Evolutionary conservation across 2,329 filamentous ascomycete species (phyloP).

Genomic region (Ophiostoma ips): DNA sequence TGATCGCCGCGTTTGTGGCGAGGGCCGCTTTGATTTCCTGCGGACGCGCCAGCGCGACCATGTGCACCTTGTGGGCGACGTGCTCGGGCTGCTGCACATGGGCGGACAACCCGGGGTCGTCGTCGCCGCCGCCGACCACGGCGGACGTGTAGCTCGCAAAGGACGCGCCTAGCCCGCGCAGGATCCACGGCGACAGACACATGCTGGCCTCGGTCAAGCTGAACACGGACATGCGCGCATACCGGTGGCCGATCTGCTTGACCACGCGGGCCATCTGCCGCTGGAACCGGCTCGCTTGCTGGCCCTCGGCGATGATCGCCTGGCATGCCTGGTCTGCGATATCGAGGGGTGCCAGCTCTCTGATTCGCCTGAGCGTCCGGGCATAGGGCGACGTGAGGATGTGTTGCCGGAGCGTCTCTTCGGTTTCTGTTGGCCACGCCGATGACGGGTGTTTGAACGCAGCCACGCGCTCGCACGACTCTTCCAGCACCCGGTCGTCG

Average conservation of each 20-base stretch:
- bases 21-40: neutral
- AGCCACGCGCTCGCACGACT: neutral
- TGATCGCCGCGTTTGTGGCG: neutral
- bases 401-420: neutral
- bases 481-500: neutral
- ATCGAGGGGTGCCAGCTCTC: conserved; percentile 12
- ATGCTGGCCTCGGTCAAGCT: conserved; percentile 21
- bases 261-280: conserved; percentile 21
- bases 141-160: conserved; percentile 15
- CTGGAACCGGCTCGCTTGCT: conserved; percentile 20
- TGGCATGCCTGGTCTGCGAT: neutral
- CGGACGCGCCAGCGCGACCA: neutral
- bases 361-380: neutral
- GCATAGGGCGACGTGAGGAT: conserved; percentile 1
- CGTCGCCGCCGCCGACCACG: neutral
- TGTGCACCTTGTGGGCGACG: neutral
- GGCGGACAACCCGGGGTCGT: neutral
- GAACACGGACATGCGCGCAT: conserved; percentile 26
- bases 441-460: neutral
- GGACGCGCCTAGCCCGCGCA: conserved; percentile 19
- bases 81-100: neutral
- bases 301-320: conserved; percentile 20
- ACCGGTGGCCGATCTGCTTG: conserved; percentile 26
- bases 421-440: conserved; percentile 3
- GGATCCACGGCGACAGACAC: conserved; percentile 20